Base-by-base conservation (phyloP, 768 basidiomycete species). In the Lactifluus hygrophoroides region DNA sequence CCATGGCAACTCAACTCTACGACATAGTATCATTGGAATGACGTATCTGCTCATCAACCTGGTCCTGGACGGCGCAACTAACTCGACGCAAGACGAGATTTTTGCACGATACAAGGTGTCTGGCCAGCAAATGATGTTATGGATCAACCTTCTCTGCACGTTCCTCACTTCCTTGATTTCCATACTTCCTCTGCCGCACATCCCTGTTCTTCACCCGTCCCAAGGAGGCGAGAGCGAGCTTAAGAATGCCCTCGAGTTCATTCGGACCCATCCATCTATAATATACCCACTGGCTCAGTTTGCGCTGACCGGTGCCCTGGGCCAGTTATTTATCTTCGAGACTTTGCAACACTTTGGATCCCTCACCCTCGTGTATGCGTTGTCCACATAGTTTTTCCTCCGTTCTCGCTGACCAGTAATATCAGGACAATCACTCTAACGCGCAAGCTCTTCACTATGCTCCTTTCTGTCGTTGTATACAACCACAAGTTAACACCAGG, bases 61-160 rank as follows among this genome's bases (percentile, higher is more conserved):
- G 23, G 74, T 87, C 30, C 79, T 99, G 52, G 96, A 99, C 70
- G 96, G 96, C 21, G 84, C 90, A 28, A 87, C 86, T 59, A 97
- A 98, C 75, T 90, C 91, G 11, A 95, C 94, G 2, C 96, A 99
- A 70, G 96, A 99, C 71, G 90, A 97, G 73, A 87, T 99, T 58
- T 98, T 99, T 73, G 76, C 83, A 25, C 76, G 79, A 13, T 84
- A 88, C 73, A 81, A 82, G 4, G 77, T 83, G 44, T 75, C 81
- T 3, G 96, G 96, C 8, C 94, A 96, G 71, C 96, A 99, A 69
- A 97, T 99, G 94, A 98, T 99, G 96, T 86, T 98, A 70, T 95
- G 85, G 84, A 95, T 99, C 72, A 95, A 94, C 69, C 65, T 88
- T 27, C 86, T 94, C 74, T 86, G 88, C 72, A 90, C 93, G 3